Base-by-base conservation (phyloP, 1,284 basidiomycete genomes). In the Puccinia triticina region DNA sequence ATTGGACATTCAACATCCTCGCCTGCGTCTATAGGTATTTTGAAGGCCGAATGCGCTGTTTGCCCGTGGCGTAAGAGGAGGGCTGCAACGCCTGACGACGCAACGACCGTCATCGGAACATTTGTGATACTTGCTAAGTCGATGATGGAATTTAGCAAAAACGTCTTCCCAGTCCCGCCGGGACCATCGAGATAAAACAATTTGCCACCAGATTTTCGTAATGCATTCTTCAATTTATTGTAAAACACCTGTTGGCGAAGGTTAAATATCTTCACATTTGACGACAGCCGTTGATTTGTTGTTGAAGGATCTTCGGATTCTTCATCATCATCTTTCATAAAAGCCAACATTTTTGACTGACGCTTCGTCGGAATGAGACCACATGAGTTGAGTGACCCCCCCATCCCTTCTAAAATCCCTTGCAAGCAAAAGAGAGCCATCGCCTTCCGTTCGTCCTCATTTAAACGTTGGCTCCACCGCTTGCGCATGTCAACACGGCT, bases 101-200 rank as follows among this genome's bases (percentile, higher is more conserved):
- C 40, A 0, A 71, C 64, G 10, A 53, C 37, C 0, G 90, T 85
- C 0, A 89, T 87, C 84, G 90, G 87, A 21, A 82, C 32, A 0
- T 84, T 90, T 87, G 21, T 83, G 32, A 0, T 77, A 21, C 86
- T 84, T 2, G 90, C 29, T 5, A 82, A 57, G 76, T 85, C 69
- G 81, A 87, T 87, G 64, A n/a, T n/a, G n/a, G n/a, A n/a, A n/a
- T n/a, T n/a, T n/a, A n/a, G n/a, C n/a, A n/a, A n/a, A n/a, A n/a
- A 90, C 0, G 89, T 90, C 83, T 90, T 91, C 1, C 89, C 89
- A 82, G 87, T 88, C 0, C 89, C 89, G 71, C 88, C 89, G 37
- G 87, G 85, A 64, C 89, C 89, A 81, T 89, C 84, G 14, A 90
- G 90, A 90, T 84, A 89, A 90, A 0, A 83, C 32, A 23, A 84